Base-by-base conservation (phyloP, 2,329 filamentous ascomycete genomes). In the Nothophoma quercina region DNA sequence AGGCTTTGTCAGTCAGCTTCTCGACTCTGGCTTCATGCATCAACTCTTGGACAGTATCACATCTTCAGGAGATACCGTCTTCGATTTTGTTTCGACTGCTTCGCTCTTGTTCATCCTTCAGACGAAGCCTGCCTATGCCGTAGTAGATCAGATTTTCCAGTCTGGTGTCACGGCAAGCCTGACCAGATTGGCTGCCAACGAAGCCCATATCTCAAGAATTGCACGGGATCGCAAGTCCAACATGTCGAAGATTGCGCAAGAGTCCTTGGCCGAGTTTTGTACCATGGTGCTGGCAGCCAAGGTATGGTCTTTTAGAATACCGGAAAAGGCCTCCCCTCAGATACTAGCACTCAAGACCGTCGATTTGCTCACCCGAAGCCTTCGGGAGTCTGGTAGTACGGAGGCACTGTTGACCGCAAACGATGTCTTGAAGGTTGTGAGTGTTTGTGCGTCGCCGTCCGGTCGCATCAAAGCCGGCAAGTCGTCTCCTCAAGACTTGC, bases 1-100 rank as follows among this genome's bases (percentile, higher is more conserved):
- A 63, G 79, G 78, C 1, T 92, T 90, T 62, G 78, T 85, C 22
- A 79, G 81, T 15, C 87, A 89, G 56, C 92, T 96, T 63, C 81
- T 89, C 16, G 87, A 92, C 56, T 87, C 91, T 60, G 85, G 86
- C 6, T 85, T 89, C 49, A 89, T 91, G 56, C 82, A 86, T 46
- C 83, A 83, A 23, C 78, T 97, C 13, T 83, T 91, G 44, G 79
- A 83, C 35, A 82, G 84, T 33, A 78, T 89, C 8, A 81, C 79
- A 1, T 78, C 57, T 40, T 60, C 59, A 29, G 72, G 61, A 51
- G 82, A 77, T 53, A 60, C 63, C 34, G 77, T 76, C 50, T 82
- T 74, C 43, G 86, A 85, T 6, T 89, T 88, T 64, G 77, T 85
- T 1, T 79, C 91, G 12, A 74, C 84, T n/a, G 83, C 85, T 1